Conservation (phyloP, 2,329 filamentous ascomycete genomes). For the Diaporthe sp. region DNA sequence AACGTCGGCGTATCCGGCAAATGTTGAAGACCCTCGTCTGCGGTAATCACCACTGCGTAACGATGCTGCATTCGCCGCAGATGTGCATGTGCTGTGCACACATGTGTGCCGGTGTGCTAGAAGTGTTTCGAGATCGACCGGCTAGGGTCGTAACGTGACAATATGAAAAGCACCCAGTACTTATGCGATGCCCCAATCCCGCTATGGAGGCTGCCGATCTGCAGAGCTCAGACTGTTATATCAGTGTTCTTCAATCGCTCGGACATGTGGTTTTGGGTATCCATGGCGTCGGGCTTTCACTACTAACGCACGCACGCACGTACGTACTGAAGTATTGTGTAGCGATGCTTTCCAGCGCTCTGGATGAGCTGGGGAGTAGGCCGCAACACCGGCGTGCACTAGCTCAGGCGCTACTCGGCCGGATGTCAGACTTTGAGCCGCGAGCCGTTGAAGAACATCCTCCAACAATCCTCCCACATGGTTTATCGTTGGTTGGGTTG, state of each 20-base stretch:
- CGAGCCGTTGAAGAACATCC: slow-evolving; percentile 17
- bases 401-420: slow-evolving; percentile 4
- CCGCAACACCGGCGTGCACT: background rate
- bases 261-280: background rate
- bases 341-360: background rate
- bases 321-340: background rate
- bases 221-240: background rate
- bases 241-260: background rate
- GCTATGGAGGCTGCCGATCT: slow-evolving; percentile 8
- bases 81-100: slow-evolving; percentile 8
- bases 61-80: slow-evolving; percentile 4
- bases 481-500: slow-evolving; percentile 8
- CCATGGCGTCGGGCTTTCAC: background rate
- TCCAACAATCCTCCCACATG: slow-evolving; percentile 16
- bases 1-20: slow-evolving; percentile 17
- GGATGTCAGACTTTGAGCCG: slow-evolving; percentile 13
- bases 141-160: slow-evolving; percentile 17
- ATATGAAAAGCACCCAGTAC: background rate
- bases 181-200: background rate
- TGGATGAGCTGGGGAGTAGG: background rate
- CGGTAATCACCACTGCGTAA: background rate
- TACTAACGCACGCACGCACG: background rate
- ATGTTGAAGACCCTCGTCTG: background rate
- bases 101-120: background rate
- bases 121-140: slow-evolving; percentile 1